Evolutionary conservation across 2,329 filamentous ascomycete genomes (phyloP).

Genomic region (Blastomyces gilchristii): DNA sequence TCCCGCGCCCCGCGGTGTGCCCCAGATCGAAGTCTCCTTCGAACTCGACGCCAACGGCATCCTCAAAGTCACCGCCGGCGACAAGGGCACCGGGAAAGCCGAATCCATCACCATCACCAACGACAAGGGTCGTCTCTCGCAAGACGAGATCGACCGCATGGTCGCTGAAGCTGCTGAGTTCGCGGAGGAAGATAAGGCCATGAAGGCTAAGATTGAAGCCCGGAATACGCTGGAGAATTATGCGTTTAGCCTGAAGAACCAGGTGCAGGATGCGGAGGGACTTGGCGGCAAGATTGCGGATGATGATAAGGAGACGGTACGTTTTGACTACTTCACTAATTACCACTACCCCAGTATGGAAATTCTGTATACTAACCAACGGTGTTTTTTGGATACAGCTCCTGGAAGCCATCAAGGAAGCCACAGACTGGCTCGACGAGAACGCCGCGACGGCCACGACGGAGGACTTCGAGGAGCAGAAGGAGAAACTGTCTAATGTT

Average conservation of each 20-base stretch:
- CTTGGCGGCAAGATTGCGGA: slow-evolving; percentile 97
- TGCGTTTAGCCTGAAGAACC: slow-evolving; percentile 97
- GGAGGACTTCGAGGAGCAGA: slow-evolving; percentile 98
- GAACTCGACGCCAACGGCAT: slow-evolving; percentile 98
- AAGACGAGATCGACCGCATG: slow-evolving; percentile 99
- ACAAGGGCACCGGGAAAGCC: slow-evolving; percentile 96
- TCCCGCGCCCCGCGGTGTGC: slow-evolving; percentile 87
- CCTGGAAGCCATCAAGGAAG: slow-evolving; percentile 92
- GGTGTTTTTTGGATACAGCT: slow-evolving; percentile 34
- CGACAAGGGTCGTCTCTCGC: slow-evolving; percentile 94
- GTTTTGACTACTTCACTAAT: slow-evolving; percentile 24
- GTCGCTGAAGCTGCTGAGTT: slow-evolving; percentile 97
- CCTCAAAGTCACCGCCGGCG: slow-evolving; percentile 85
- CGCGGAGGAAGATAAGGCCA: slow-evolving; percentile 98
- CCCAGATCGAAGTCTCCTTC: slow-evolving; percentile 96
- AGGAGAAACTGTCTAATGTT: slow-evolving; percentile 94
- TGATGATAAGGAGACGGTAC: slow-evolving; percentile 91
- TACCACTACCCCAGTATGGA: too few relatives aligned
- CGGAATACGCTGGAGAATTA: slow-evolving; percentile 98
- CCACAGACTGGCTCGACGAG: slow-evolving; percentile 93
- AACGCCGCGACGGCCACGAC: slow-evolving; percentile 73
- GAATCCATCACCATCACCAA: slow-evolving; percentile 99
- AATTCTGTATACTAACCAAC: slow-evolving; percentile 20
- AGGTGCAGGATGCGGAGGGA: slow-evolving; percentile 92
- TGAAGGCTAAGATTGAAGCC: slow-evolving; percentile 90